These are phyloP conservation scores for Leccinum aurantiacum DNA, from an alignment of 768 basidiomycete genomes.

Conservation along the genomic window DNA sequence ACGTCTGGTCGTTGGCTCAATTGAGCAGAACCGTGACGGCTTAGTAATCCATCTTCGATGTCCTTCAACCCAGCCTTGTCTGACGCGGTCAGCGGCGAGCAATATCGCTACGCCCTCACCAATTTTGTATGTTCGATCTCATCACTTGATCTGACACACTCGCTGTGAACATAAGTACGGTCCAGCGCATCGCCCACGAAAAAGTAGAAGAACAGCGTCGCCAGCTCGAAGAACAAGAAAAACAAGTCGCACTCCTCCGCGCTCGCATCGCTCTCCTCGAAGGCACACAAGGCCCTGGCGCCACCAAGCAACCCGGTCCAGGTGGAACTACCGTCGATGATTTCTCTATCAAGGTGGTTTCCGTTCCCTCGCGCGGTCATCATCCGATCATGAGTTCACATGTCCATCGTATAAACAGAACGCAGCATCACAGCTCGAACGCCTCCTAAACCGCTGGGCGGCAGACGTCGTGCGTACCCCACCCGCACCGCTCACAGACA, in stretches of 20 bases:
- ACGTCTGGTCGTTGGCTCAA: no score
- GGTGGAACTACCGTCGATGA: slow-evolving; percentile 76
- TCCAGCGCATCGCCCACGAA: slow-evolving; percentile 79
- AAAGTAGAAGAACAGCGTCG: slow-evolving; percentile 80
- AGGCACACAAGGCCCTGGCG: slow-evolving; percentile 37
- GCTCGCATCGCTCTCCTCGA: slow-evolving; percentile 73
- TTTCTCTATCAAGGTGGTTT: slow-evolving; percentile 76
- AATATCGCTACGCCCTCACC: slow-evolving; percentile 80
- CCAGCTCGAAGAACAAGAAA: slow-evolving; percentile 82
- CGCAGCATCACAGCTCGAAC: slow-evolving; percentile 77
- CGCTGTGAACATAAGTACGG: no score
- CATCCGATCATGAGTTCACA: background rate
- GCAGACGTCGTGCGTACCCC: slow-evolving; percentile 66
- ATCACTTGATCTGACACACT: background rate
- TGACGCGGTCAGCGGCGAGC: slow-evolving; percentile 51
- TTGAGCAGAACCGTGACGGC: no score
- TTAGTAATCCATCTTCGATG: slow-evolving; percentile 1
- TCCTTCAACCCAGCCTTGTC: background rate
- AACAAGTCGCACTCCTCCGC: slow-evolving; percentile 72
- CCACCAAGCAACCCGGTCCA: slow-evolving; percentile 44
- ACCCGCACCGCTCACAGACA: slow-evolving; percentile 48
- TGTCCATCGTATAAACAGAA: slow-evolving; percentile 46
- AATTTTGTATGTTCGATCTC: slow-evolving; percentile 61
- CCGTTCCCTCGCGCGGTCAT: slow-evolving; percentile 16
- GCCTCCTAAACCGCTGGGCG: slow-evolving; percentile 85